A percentile compares a stretch with the other conserved stretches of the same genome.
These are phyloP conservation scores for Trichoderma sp. DNA, from an alignment of 2,329 filamentous ascomycete species.

Conservation along the genomic window DNA sequence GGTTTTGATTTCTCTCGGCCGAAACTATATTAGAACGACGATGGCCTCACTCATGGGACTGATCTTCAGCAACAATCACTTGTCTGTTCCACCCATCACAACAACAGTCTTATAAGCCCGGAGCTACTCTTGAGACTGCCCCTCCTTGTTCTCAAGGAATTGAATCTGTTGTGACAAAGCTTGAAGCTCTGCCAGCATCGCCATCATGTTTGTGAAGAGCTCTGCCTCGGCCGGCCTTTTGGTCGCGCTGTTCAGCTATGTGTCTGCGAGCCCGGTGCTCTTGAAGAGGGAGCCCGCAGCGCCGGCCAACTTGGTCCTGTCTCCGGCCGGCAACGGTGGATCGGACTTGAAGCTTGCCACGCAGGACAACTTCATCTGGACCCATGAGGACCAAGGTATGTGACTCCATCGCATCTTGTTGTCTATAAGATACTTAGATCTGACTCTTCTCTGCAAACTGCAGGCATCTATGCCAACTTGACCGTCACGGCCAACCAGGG, in stretches of 20 bases:
- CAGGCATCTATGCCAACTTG: slow-evolving; percentile 22
- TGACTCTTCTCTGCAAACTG: background rate
- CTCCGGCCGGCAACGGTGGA: background rate
- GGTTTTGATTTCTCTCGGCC: background rate
- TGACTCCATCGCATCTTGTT: background rate
- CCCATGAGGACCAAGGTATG: slow-evolving; percentile 16
- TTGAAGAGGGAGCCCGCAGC: background rate
- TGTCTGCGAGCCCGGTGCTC: slow-evolving; percentile 15
- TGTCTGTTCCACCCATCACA: background rate
- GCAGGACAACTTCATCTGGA: slow-evolving; percentile 18
- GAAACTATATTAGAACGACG: background rate
- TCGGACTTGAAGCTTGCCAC: background rate
- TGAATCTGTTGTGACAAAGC: background rate
- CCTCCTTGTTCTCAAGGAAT: background rate
- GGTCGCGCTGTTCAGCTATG: slow-evolving; percentile 8
- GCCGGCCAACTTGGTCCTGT: background rate
- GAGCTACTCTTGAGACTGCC: background rate
- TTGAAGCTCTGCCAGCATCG: background rate
- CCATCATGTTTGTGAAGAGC: slow-evolving; percentile 19
- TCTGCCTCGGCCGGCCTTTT: slow-evolving; percentile 13
- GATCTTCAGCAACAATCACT: background rate
- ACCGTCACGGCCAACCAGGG: background rate
- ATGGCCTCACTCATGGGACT: background rate
- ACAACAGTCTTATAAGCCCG: background rate
- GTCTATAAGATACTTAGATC: background rate